Percentiles rank a stretch among this genome's conserved stretches.
Evolutionary conservation across 1,139 yeast species (phyloP).

Genomic region (Chernovozyma aurita): DNA sequence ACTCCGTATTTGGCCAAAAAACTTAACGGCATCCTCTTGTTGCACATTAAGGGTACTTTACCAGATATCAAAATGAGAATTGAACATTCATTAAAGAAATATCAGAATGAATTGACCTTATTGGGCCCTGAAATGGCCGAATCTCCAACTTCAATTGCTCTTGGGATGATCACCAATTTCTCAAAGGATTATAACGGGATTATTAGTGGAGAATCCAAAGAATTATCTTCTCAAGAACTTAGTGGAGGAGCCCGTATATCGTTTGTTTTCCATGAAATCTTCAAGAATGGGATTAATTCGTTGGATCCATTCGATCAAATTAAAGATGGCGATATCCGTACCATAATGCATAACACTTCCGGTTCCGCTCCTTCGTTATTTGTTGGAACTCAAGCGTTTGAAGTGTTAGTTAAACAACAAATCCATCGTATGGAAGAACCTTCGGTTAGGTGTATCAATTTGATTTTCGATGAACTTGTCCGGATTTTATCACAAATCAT

Average conservation of each 20-base stretch:
- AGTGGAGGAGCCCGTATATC: constrained; percentile 98
- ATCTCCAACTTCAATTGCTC: constrained; percentile 83
- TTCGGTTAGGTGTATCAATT: constrained; percentile 77
- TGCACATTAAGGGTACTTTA: constrained; percentile 89
- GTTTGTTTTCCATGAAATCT: constrained; percentile 95
- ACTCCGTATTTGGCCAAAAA: constrained; percentile 95
- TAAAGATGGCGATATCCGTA: constrained; percentile 93
- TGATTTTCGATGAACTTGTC: constrained; percentile 91
- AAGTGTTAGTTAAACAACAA: constrained; percentile 93
- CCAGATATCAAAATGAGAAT: constrained; percentile 93
- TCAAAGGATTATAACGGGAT: constrained; percentile 90
- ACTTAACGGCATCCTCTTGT: constrained; percentile 81
- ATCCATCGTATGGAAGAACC: constrained; percentile 95
- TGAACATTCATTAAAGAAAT: constrained; percentile 77
- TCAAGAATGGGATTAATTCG: constrained; percentile 86
- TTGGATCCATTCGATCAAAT: constrained; percentile 97
- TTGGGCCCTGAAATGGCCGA: constrained; percentile 87
- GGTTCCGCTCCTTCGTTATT: constrained; percentile 97
- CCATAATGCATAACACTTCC: constrained; percentile 95
- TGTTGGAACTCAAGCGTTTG: constrained; percentile 97
- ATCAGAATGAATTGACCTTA: constrained; percentile 69
- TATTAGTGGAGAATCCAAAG: constrained; percentile 90
- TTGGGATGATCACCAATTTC: constrained; percentile 88
- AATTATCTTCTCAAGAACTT: constrained; percentile 77
- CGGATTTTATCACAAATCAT: constrained; percentile 84